phyloP scores from a whole-genome alignment of 345 rosid species.

The Conringia planisiliqua region DNA sequence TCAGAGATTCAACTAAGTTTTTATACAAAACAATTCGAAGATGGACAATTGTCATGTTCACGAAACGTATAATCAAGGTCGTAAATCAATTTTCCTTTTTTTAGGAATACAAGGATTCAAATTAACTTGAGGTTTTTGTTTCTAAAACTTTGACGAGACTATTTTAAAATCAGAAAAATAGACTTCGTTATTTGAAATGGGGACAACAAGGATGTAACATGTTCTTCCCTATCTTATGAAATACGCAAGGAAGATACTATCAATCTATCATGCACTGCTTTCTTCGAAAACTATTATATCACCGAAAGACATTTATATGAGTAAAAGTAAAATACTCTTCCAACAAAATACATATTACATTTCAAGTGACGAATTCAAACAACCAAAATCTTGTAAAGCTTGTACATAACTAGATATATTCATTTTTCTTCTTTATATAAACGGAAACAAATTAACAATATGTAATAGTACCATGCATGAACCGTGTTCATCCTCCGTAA shows the following conservation, averaged over 20 bases:
- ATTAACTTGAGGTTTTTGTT: background rate
- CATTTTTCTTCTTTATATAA: background rate
- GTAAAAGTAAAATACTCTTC: background rate
- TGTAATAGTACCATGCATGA: background rate
- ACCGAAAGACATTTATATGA: background rate
- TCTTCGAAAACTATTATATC: background rate
- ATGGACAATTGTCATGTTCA: background rate
- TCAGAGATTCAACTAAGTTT: background rate
- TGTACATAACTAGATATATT: background rate
- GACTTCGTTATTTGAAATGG: background rate
- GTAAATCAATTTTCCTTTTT: background rate
- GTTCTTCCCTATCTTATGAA: background rate
- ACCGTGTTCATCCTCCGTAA: background rate
- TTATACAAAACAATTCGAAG: background rate
- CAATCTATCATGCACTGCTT: background rate
- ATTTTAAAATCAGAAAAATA: background rate
- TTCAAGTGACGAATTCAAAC: background rate
- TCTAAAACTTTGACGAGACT: conserved; percentile 9
- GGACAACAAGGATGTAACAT: background rate
- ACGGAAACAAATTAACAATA: conserved; percentile 6
- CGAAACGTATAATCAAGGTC: background rate
- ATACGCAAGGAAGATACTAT: background rate
- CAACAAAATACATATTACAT: background rate
- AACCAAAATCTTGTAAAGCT: background rate
- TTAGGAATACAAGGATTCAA: background rate